Evolutionary conservation across 1,284 basidiomycete genomes (phyloP).

Genomic region (Lentinula novae-zelandiae): DNA sequence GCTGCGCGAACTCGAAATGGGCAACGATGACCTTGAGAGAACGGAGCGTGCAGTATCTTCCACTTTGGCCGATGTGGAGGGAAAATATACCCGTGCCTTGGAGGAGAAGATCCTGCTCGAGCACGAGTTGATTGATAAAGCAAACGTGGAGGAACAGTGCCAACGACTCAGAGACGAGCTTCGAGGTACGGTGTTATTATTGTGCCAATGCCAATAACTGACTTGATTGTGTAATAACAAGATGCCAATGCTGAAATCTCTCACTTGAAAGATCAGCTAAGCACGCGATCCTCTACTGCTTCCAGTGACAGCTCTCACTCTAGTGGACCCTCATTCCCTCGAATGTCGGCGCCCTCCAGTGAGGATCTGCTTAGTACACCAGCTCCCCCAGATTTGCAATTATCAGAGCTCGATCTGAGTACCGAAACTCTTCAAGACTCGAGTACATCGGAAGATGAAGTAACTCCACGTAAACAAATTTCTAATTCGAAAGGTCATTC

Average conservation of each 20-base stretch:
- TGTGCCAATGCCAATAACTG: constrained; percentile 8
- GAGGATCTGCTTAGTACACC: constrained; percentile 55
- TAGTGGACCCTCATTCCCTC: constrained; percentile 17
- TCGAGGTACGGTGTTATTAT: constrained; percentile 59
- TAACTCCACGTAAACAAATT: constrained; percentile 20
- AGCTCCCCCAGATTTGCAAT: constrained; percentile 57
- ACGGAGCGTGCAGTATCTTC: constrained; percentile 91
- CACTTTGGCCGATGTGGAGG: constrained; percentile 88
- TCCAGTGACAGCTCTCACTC: constrained; percentile 18
- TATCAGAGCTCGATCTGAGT: constrained; percentile 52
- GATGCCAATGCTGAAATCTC: constrained; percentile 85
- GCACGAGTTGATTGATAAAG: constrained; percentile 93
- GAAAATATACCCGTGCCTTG: constrained; percentile 85
- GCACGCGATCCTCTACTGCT: constrained; percentile 24
- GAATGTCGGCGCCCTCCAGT: constrained; percentile 34
- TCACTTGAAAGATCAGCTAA: constrained; percentile 75
- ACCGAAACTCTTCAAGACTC: constrained; percentile 33
- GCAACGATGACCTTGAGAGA: constrained; percentile 92
- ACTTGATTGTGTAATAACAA: constrained; percentile 29
- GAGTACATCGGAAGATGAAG: constrained; percentile 14
- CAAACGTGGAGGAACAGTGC: constrained; percentile 85
- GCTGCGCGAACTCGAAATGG: constrained; percentile 89
- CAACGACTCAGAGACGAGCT: constrained; percentile 94
- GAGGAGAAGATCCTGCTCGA: constrained; percentile 98
- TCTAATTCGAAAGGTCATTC: constrained; percentile 39